Base-by-base conservation (phyloP, 352 stramenopile species). In the Pythium oligandrum region DNA sequence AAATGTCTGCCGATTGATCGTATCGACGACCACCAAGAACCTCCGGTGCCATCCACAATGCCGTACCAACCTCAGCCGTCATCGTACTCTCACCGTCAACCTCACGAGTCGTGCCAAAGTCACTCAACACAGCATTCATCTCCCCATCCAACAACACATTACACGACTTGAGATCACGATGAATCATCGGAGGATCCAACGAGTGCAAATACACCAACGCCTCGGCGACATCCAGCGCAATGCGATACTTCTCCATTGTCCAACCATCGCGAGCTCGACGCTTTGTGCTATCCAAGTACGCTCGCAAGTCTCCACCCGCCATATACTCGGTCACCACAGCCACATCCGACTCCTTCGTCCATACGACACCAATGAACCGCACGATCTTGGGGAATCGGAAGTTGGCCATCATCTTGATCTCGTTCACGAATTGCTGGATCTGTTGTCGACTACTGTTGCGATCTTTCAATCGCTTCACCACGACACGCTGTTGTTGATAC, bases 81-180 rank as follows among this genome's bases (percentile, higher is more conserved):
- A 74, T 70, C 1, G 73, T 86, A 5, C 75, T 49, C 36, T 83
- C 82, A 8, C 57, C 71, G 37, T 73, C 64, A 44, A 85, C 17
- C 52, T 74, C 75, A 36, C 75, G 68, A 43, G 64, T 77, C 36
- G 76, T 70, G 40, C 75, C 69, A 67, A 83, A 84, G 42, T 86
- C 73, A 44, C 65, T 68, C 38, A 42, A 12, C 38, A 12, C 12
- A 8, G 38, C 38, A 42, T 42, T 42, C 46, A 86, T 31, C 40
- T 85, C 80, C 44, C 68, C 66, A 30, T 78, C 65, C 6, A 96
- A 47, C 17, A 96, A 45, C 12, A 97, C 73, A 57, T 95, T 97
- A 34, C 80, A 79, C 17, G 83, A 89, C 52, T 95, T 96, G 42
- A 96, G 66, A 57, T 96, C 87, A 17, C 82, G 83, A 63, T 96